phyloP scores from a whole-genome alignment of 2,329 filamentous ascomycete genomes.

The Cercospora janseana region DNA sequence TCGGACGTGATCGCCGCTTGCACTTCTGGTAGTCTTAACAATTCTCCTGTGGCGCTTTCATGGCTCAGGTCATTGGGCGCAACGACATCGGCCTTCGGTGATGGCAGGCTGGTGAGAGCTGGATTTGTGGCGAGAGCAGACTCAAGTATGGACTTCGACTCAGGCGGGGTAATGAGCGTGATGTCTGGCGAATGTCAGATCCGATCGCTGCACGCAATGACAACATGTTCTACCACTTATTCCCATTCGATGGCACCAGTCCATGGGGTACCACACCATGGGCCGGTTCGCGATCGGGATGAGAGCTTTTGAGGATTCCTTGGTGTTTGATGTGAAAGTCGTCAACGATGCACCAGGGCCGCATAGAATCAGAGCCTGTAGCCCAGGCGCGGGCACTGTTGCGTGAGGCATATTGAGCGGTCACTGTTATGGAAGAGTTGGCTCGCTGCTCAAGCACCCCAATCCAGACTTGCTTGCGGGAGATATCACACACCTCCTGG shows the following conservation, averaged over 20 bases:
- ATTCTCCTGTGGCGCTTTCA: conserved; percentile 84
- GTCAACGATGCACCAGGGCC: conserved; percentile 78
- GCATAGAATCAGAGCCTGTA: conserved; percentile 80
- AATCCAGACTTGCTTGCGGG: too few species aligned
- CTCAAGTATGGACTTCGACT: conserved; percentile 64
- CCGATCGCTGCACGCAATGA: not conserved
- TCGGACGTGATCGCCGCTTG: conserved; percentile 75
- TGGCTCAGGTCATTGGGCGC: conserved; percentile 73
- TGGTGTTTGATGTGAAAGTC: conserved; percentile 76
- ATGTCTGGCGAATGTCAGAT: conserved; percentile 40
- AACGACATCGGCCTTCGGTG: conserved; percentile 71
- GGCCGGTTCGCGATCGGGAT: conserved; percentile 79
- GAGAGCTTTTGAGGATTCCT: conserved; percentile 78
- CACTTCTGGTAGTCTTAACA: conserved; percentile 80
- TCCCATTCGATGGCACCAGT: conserved; percentile 80
- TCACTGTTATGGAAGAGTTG: too few species aligned
- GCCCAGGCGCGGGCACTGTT: conserved; percentile 69
- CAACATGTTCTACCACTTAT: conserved; percentile 57
- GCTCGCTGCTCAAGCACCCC: too few species aligned
- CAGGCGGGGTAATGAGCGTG: conserved; percentile 57
- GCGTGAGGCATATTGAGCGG: conserved; percentile 69
- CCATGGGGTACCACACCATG: conserved; percentile 87
- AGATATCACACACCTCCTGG: not conserved
- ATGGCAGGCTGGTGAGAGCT: conserved; percentile 69
- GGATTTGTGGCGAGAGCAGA: conserved; percentile 73